A percentile compares a stretch with the other conserved stretches of the same genome.
phyloP scores from a whole-genome alignment of 2,329 filamentous ascomycete genomes.

The Cladobotryum mycophilum region DNA sequence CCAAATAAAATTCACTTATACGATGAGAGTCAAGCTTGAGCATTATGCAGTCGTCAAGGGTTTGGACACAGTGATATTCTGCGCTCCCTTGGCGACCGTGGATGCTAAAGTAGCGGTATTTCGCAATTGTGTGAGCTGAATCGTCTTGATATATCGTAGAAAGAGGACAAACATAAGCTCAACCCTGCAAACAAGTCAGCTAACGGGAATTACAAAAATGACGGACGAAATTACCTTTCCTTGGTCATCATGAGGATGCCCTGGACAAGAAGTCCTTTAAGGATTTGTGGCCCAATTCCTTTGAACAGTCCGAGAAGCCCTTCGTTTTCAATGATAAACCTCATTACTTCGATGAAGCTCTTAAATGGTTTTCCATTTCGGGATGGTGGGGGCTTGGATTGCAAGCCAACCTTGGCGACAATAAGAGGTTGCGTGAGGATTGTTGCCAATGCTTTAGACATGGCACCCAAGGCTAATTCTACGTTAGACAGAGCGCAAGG shows the following conservation, averaged over 20 bases:
- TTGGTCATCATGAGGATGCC: constrained; percentile 99
- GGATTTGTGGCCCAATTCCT: constrained; percentile 87
- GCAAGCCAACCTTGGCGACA: constrained; percentile 93
- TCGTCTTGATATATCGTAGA: constrained; percentile 69
- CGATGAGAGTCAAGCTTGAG: not conserved
- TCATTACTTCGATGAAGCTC: constrained; percentile 90
- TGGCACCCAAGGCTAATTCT: constrained; percentile 70
- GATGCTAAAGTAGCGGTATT: constrained; percentile 60
- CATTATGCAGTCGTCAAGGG: constrained; percentile 19
- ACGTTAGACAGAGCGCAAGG: not conserved
- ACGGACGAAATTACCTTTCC: constrained; percentile 59
- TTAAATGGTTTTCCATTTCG: constrained; percentile 89
- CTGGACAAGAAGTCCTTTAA: constrained; percentile 90
- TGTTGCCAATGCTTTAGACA: constrained; percentile 89
- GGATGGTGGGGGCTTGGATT: constrained; percentile 81
- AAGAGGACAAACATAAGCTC: constrained; percentile 83
- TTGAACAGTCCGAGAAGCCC: constrained; percentile 85
- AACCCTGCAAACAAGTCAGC: constrained; percentile 48
- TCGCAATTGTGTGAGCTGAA: constrained; percentile 63
- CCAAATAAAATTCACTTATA: not conserved
- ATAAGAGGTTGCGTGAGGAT: constrained; percentile 92
- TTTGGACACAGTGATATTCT: constrained; percentile 35
- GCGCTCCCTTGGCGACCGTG: constrained; percentile 30
- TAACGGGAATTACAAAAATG: constrained; percentile 7
- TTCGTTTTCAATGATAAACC: constrained; percentile 85